Base-by-base conservation (phyloP, 495 filamentous ascomycete species). In the Chaetomidium leptoderma region DNA sequence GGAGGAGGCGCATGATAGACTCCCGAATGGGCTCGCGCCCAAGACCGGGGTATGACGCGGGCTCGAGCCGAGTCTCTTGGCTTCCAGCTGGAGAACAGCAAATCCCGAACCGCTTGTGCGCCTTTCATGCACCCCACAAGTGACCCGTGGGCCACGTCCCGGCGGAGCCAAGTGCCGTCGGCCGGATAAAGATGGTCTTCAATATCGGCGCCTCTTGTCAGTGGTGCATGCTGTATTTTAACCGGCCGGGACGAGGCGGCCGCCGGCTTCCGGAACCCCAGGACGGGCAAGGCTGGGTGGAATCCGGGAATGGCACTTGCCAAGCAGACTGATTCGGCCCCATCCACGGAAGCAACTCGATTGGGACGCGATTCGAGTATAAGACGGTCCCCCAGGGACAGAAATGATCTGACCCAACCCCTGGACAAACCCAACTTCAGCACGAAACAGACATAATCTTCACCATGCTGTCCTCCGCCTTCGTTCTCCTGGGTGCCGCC, bases 211-310 rank as follows among this genome's bases (percentile, higher is more conserved):
- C 4, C 11, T 2, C 19, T 16, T 56, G 46, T 57, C 11, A 65
- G 56, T 65, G 63, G 63, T 29, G 0, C 9, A 46, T 24, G 32
- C 27, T 10, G 4, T 26, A 51, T 33, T 62, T 65, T 65, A 65
- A 39, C 63, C 63, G 58, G 58, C 51, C 50, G 59, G 63, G 59
- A 57, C 51, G 40, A 59, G 55, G 43, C 62, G 62, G 62, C 29
- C 54, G 51, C 13, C 50, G 53, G 59, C 44, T 42, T 4, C 57
- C 29, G 49, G 27, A 33, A 36, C 35, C 60, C 42, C 40, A 47
- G 32, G 36, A 49, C 21, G 42, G 43, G 42, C 37, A 19, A 49
- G 14, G 39, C 33, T 51, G 39, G 42, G 19, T 23, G 29, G 27
- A 53, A 53, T 54, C 62, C 58, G 57, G 62, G 58, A 51, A 58